These are phyloP conservation scores for Xerocomus nothofagi DNA, from an alignment of 1,284 basidiomycete species.

Conservation along the genomic window DNA sequence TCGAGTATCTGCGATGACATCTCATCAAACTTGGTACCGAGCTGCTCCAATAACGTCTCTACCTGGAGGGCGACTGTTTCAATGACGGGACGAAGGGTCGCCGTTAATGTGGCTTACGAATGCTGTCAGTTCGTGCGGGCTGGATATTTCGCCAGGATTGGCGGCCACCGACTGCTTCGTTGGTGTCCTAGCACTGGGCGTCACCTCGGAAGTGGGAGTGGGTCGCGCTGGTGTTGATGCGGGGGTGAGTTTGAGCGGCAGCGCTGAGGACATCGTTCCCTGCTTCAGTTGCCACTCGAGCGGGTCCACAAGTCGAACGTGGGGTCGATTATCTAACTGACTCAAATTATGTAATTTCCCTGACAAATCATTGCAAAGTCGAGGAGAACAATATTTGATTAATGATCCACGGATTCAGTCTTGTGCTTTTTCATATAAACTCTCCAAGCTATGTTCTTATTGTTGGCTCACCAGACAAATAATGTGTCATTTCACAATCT, in stretches of 20 bases:
- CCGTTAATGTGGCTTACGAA: slow-evolving; percentile 54
- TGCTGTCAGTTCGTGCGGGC: slow-evolving; percentile 80
- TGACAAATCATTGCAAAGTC: neutral
- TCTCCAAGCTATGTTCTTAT: slow-evolving; percentile 3
- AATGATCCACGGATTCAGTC: neutral
- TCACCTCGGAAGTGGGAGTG: slow-evolving; percentile 32
- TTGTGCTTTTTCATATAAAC: neutral
- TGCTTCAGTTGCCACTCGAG: slow-evolving; percentile 6
- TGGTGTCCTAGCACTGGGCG: slow-evolving; percentile 48
- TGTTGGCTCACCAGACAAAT: slow-evolving; percentile 5
- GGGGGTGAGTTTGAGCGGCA: slow-evolving; percentile 56
- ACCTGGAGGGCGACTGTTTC: slow-evolving; percentile 48
- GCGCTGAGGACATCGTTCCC: slow-evolving; percentile 43
- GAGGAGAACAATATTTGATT: no score
- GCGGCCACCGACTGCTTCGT: slow-evolving; percentile 37
- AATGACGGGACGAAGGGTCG: slow-evolving; percentile 1
- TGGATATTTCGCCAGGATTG: slow-evolving; percentile 63
- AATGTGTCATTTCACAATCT: neutral
- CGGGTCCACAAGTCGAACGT: no score
- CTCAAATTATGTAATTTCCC: no score
- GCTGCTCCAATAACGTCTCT: slow-evolving; percentile 72
- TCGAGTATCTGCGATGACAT: slow-evolving; percentile 83
- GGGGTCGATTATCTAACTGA: no score
- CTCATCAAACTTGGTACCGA: slow-evolving; percentile 79
- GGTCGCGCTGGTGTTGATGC: slow-evolving; percentile 49